Percentiles rank a stretch among this genome's conserved stretches.
Conservation (phyloP, 805 yeast species). For the Sugiyamaella marilandica region DNA sequence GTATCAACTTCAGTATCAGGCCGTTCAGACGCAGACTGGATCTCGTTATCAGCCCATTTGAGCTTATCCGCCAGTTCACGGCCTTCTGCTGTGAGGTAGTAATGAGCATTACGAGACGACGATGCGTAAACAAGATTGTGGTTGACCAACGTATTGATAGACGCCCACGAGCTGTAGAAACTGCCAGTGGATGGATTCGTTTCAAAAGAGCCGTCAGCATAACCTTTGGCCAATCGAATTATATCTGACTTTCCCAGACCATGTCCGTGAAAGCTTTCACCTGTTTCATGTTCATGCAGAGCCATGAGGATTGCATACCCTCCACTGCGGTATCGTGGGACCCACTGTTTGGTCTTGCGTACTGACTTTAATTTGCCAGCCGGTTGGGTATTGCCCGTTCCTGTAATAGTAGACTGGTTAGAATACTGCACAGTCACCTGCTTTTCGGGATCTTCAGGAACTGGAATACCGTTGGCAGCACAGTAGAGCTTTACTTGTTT, state of each 20-base stretch:
- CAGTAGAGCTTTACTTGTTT: constrained; percentile 52
- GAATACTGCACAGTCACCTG: constrained; percentile 4
- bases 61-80: constrained; percentile 54
- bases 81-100: constrained; percentile 67
- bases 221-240: constrained; percentile 41
- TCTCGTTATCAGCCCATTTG: constrained; percentile 39
- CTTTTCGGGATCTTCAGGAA: constrained; percentile 38
- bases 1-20: not conserved
- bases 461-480: constrained; percentile 41
- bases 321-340: constrained; percentile 75
- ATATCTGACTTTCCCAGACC: constrained; percentile 66
- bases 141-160: constrained; percentile 54
- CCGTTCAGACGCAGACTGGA: not conserved
- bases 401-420: constrained; percentile 13
- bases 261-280: constrained; percentile 22
- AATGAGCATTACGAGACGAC: constrained; percentile 40
- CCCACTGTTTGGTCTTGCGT: constrained; percentile 41
- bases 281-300: constrained; percentile 37
- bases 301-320: constrained; percentile 76
- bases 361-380: constrained; percentile 16
- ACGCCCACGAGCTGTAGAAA: constrained; percentile 26
- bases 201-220: constrained; percentile 39
- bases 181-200: constrained; percentile 10
- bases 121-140: constrained; percentile 52
- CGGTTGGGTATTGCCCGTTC: not conserved